Percentiles rank a stretch among this genome's conserved stretches.
phyloP scores from a whole-genome alignment of 1,284 basidiomycete species.

The Mycosarcoma mackinlayi region DNA sequence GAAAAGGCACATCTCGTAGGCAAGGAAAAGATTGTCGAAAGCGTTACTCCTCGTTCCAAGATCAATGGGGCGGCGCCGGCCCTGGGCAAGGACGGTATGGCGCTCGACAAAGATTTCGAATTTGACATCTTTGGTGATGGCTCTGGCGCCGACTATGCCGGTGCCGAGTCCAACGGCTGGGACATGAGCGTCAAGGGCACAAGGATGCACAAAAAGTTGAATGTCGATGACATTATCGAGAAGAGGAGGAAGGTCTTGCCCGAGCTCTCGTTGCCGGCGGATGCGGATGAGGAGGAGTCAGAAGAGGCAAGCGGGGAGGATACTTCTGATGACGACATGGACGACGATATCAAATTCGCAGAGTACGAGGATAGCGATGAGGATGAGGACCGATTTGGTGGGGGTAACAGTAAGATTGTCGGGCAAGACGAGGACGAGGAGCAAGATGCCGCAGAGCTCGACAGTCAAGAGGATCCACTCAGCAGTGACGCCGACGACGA shows the following conservation, averaged over 20 bases:
- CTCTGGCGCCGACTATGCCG: constrained; percentile 18
- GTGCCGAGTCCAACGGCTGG: constrained; percentile 43
- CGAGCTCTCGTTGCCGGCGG: constrained; percentile 27
- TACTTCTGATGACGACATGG: constrained; percentile 23
- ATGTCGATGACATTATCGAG: constrained; percentile 67
- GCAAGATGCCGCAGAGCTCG: constrained; percentile 65
- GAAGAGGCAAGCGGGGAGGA: constrained; percentile 16
- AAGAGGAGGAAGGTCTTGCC: constrained; percentile 49
- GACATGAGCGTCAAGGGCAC: constrained; percentile 57
- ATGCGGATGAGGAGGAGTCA: constrained; percentile 47
- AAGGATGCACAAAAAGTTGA: constrained; percentile 50
- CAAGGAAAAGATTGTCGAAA: constrained; percentile 61
- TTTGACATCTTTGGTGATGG: constrained; percentile 61
- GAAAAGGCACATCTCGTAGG: constrained; percentile 55
- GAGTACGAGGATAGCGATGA: constrained; percentile 69
- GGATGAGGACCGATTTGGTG: constrained; percentile 55
- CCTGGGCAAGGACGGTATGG: constrained; percentile 36
- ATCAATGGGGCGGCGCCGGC: constrained; percentile 5
- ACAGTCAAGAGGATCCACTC: constrained; percentile 45
- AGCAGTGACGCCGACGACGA: constrained; percentile 15
- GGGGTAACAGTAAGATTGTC: constrained; percentile 54
- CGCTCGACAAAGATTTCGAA: constrained; percentile 59
- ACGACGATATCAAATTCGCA: constrained; percentile 43
- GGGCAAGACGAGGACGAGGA: constrained; percentile 59
- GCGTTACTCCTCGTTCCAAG: constrained; percentile 6